Percentiles rank a stretch among this genome's conserved stretches.
phyloP scores from a whole-genome alignment of 2,329 filamentous ascomycete species.

The Paecilomyces sp. region DNA sequence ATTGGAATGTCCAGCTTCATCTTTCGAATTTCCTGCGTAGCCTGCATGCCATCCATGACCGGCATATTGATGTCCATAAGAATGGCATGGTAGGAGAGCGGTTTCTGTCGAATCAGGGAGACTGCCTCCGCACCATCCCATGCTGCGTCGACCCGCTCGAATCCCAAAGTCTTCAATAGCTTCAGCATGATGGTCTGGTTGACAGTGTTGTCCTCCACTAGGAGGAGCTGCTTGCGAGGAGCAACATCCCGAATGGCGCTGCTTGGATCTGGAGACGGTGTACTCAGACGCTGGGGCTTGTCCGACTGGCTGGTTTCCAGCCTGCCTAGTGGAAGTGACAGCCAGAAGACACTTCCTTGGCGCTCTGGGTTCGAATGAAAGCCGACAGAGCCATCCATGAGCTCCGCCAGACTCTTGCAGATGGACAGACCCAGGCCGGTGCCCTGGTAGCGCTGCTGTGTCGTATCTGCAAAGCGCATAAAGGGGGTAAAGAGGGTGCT shows the following conservation, averaged over 20 bases:
- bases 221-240: constrained; percentile 31
- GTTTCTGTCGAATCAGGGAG: constrained; percentile 33
- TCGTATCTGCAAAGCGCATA: constrained; percentile 48
- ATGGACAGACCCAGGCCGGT: constrained; percentile 53
- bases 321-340: constrained; percentile 39
- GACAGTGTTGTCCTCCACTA: constrained; percentile 38
- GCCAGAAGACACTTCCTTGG: constrained; percentile 47
- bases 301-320: constrained; percentile 23
- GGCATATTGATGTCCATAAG: constrained; percentile 46
- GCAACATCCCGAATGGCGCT: constrained; percentile 31
- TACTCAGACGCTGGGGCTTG: constrained; percentile 17
- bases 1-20: constrained; percentile 39
- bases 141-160: constrained; percentile 35
- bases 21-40: constrained; percentile 36
- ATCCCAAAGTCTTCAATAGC: constrained; percentile 31
- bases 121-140: constrained; percentile 40
- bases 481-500: constrained; percentile 50
- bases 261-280: constrained; percentile 11
- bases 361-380: constrained; percentile 39
- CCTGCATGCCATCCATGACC: constrained; percentile 38
- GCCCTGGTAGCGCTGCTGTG: constrained; percentile 48
- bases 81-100: constrained; percentile 36
- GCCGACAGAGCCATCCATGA: constrained; percentile 50
- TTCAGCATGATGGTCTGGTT: constrained; percentile 37
- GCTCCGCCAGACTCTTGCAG: constrained; percentile 49